Evolutionary conservation across 179 eudicot genomes (phyloP).

Genomic region (Corrigiola litoralis): DNA sequence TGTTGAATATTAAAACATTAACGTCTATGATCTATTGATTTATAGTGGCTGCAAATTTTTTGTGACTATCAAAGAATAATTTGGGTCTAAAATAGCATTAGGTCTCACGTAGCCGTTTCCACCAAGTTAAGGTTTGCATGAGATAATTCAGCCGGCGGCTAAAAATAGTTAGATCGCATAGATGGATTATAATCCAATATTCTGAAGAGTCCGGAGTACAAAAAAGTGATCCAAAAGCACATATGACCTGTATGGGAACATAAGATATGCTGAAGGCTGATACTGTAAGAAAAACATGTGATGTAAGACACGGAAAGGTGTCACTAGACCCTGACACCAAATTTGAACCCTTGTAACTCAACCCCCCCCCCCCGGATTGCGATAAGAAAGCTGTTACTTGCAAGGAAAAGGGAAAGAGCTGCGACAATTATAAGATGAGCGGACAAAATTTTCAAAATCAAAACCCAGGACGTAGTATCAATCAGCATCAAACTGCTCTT

Average conservation of each 20-base stretch:
- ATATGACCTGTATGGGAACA: not conserved
- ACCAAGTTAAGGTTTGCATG: too few species aligned
- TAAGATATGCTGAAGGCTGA: not conserved
- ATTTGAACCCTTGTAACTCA: not conserved
- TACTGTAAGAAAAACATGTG: not conserved
- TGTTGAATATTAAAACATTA: too few species aligned
- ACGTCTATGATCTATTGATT: too few species aligned
- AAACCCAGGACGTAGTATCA: not conserved
- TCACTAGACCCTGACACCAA: not conserved
- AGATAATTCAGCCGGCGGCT: too few species aligned
- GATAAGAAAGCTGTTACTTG: not conserved
- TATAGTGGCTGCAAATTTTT: too few species aligned
- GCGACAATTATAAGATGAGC: too few species aligned
- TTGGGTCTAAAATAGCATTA: too few species aligned
- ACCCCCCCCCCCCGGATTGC: not conserved
- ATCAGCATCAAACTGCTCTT: not conserved
- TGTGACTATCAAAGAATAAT: too few species aligned
- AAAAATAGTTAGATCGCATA: too few species aligned
- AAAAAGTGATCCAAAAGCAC: not conserved
- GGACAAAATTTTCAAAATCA: too few species aligned
- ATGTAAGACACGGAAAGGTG: not conserved
- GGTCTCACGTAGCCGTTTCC: too few species aligned
- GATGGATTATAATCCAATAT: too few species aligned
- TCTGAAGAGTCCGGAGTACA: not conserved
- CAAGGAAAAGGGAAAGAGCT: not conserved